Conservation (phyloP, 2,329 filamentous ascomycete species). For the Cryphonectria japonica region DNA sequence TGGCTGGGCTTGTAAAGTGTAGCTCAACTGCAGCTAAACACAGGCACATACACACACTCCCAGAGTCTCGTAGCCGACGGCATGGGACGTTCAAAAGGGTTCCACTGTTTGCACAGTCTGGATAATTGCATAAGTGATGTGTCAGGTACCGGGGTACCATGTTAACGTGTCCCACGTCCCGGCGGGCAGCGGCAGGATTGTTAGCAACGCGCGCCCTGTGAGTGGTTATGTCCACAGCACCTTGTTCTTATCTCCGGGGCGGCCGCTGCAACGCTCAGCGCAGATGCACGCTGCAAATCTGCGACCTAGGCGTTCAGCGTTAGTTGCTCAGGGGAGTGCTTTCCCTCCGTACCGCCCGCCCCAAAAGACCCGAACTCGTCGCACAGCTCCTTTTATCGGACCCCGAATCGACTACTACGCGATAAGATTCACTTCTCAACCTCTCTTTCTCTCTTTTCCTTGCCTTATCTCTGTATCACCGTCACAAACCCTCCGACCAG, state of each 20-base stretch:
- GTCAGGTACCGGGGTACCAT: background rate
- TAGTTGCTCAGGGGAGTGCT: background rate
- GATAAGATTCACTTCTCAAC: conserved; percentile 8
- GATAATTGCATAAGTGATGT: conserved; percentile 15
- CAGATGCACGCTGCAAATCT: background rate
- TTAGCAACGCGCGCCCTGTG: conserved; percentile 4
- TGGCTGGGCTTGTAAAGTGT: background rate
- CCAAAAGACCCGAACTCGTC: background rate
- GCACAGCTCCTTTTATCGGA: conserved; percentile 25
- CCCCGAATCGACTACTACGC: conserved; percentile 18
- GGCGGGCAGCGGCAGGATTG: background rate
- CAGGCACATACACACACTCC: background rate
- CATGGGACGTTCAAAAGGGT: background rate
- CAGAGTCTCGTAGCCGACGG: background rate
- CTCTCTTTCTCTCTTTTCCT: background rate
- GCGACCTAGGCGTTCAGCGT: background rate
- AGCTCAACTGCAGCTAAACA: background rate
- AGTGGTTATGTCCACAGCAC: conserved; percentile 10
- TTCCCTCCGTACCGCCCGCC: background rate
- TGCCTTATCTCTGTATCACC: background rate
- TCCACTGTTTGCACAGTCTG: background rate
- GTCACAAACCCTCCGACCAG: background rate
- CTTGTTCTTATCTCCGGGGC: conserved; percentile 23
- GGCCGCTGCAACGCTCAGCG: background rate
- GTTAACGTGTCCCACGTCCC: background rate